phyloP scores from a whole-genome alignment of 208 protist species.

The Acanthamoeba quina region DNA sequence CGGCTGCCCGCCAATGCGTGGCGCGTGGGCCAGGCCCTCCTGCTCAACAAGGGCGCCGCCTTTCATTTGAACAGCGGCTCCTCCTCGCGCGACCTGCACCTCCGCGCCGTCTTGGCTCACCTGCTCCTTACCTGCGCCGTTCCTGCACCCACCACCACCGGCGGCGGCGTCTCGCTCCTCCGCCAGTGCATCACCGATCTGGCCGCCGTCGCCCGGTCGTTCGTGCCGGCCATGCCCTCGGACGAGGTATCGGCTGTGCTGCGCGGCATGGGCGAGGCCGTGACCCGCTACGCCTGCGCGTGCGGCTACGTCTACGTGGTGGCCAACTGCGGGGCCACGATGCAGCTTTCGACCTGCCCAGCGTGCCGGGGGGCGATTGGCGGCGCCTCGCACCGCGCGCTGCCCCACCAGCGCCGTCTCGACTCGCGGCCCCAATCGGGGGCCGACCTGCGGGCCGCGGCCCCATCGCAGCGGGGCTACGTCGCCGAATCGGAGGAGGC shows the following conservation, averaged over 20 bases:
- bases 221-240: conserved; percentile 2
- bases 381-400: not conserved
- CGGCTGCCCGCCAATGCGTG: conserved; percentile 1
- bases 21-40: not conserved
- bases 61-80: not conserved
- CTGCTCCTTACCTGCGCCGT: no score
- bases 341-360: conserved; percentile 25
- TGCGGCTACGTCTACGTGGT: conserved; percentile 35
- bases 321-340: conserved; percentile 16
- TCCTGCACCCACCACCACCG: not conserved
- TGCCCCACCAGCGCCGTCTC: not conserved
- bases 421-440: not conserved
- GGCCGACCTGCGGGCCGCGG: not conserved
- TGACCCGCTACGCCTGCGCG: conserved; percentile 17
- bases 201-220: not conserved
- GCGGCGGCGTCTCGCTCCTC: not conserved
- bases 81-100: not conserved
- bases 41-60: not conserved
- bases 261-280: not conserved
- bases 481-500: conserved; percentile 15
- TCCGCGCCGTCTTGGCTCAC: not conserved
- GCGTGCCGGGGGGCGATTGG: conserved; percentile 9
- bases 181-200: not conserved
- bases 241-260: not conserved
- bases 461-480: not conserved